Evolutionary conservation across 2,329 filamentous ascomycete genomes (phyloP), one percentile per base, ranked within the genome.

Genomic region (Fusarium nodosum): DNA sequence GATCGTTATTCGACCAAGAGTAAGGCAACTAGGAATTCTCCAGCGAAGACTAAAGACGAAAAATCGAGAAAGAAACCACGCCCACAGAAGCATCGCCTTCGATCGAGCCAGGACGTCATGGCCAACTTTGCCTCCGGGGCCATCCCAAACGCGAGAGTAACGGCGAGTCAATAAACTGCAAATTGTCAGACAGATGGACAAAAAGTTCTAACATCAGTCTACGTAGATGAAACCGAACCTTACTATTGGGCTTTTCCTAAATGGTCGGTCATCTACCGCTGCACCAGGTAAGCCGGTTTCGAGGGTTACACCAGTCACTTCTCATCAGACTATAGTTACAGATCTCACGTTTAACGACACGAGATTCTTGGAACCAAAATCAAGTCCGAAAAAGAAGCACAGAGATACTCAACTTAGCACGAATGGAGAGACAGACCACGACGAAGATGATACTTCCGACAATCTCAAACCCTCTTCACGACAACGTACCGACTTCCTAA

Each of bases 321-420:
- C 58, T 66, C 38, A 68, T 5, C 26, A 51, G 11, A 33, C 9
- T 9, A 18, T 30, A 74, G 87, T 87, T 30, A 76, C 82, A 7
- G 85, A 88, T 62, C 79, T 88, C 20, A 78, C 79, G 2, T 88
- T 87, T 65, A 85, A 85, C 28, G 79, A 84, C 52, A 85, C 87
- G 81, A 74, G 79, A 11, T 84, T 86, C 64, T 76, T 84, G 8
- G 46, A 55, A 42, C 34, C 30, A 26, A 30, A 30, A 42, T 22
- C 48, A 7, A 45, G 16, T 2, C 16, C 24, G 65, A 66, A 34
- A 31, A 73, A 68, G 18, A 69, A 75, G 45, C 36, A 54, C 9
- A 16, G 20, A 48, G 13, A 30, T 26, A n/a, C 12, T 10, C 50
- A 31, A 26, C 36, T 12, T 1, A 11, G n/a, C 31, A 41, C 11